Percentiles rank a stretch among this genome's conserved stretches.
Conservation (phyloP, 164 flowering plant genomes). For the Pachysandra terminalis region DNA sequence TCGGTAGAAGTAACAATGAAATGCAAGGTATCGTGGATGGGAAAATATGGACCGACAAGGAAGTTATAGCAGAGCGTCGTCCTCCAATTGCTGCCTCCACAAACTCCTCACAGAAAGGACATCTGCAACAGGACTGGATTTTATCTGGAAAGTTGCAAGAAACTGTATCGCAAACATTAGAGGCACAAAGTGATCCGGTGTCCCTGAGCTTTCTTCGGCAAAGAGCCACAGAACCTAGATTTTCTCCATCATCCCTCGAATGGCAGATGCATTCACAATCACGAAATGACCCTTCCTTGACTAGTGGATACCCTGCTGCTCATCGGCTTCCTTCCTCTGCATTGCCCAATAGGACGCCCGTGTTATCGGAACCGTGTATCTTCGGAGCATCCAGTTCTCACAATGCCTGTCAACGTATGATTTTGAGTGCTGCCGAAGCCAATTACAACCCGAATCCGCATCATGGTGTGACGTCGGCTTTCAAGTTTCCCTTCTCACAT, state of each 20-base stretch:
- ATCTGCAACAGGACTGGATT: slow-evolving; percentile 26
- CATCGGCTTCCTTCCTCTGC: slow-evolving; percentile 14
- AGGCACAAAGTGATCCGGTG: slow-evolving; percentile 15
- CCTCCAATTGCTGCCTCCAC: slow-evolving; percentile 9
- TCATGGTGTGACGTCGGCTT: slow-evolving; percentile 20
- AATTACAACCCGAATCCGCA: slow-evolving; percentile 18
- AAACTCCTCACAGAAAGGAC: slow-evolving; percentile 13
- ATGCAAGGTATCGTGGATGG: slow-evolving; percentile 30
- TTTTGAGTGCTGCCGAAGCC: slow-evolving; percentile 20
- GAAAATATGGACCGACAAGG: slow-evolving; percentile 44
- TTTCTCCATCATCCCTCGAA: slow-evolving; percentile 16
- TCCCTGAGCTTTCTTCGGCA: slow-evolving; percentile 19
- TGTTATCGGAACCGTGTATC: slow-evolving; percentile 18
- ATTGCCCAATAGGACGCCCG: slow-evolving; percentile 16
- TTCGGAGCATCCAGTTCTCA: slow-evolving; percentile 20
- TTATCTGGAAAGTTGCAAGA: slow-evolving; percentile 21
- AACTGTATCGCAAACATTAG: slow-evolving; percentile 13
- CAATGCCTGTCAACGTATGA: slow-evolving; percentile 18
- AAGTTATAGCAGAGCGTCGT: slow-evolving; percentile 31
- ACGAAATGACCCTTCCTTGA: slow-evolving; percentile 12
- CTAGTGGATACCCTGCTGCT: slow-evolving; percentile 8
- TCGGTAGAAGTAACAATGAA: slow-evolving; percentile 38
- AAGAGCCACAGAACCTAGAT: slow-evolving; percentile 22
- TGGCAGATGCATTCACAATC: slow-evolving; percentile 19
- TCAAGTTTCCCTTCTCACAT: slow-evolving; percentile 38